Evolutionary conservation across 805 yeast species (phyloP), one percentile per base, ranked within the genome.

Genomic region (Cyberlindnera suaveolens): DNA sequence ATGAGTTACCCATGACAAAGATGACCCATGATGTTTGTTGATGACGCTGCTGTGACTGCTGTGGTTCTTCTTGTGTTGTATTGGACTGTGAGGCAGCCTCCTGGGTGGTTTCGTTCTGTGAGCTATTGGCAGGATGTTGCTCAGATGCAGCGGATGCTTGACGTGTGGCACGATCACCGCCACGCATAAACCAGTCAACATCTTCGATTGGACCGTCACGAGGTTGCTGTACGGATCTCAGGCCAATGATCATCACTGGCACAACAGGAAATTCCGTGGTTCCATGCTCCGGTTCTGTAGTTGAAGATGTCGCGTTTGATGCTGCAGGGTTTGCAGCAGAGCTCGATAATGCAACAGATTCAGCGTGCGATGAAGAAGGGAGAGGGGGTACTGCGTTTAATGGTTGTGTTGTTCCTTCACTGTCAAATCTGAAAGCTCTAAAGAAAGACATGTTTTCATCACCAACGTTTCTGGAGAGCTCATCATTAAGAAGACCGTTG

Each of bases 1-100:
- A 78, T 13, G 72, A 61, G 34, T 80, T 80, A 1, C 83, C 83
- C 63, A 77, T 69, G 7, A 78, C 81, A 40, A 76, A 75, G 19
- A 79, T 75, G n/a, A 78, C 70, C 85, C 84, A 78, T 1, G 80
- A 72, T 26, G 77, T 62, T 33, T 67, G 65, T 4, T 34, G 32
- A 4, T 17, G 26, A 27, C 19, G 9, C 37, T 30, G 34, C 14
- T 31, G 49, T 27, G 41, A 3, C 17, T 29, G 26, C 17, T 11
- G 11, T n/a, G 34, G 15, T 19, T 10, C 30, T 31, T 10, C 11
- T n/a, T 19, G 29, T 31, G 14, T 20, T 18, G 26, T 27, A 26
- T 14, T 16, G 27, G 32, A 9, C 9, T 34, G 37, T 13, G 38
- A n/a, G 16, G 23, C 38, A 34, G 29, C 29, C 14, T 31, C 19